Evolutionary conservation across 1,284 basidiomycete species (phyloP).

Genomic region (Tremellales sp.): DNA sequence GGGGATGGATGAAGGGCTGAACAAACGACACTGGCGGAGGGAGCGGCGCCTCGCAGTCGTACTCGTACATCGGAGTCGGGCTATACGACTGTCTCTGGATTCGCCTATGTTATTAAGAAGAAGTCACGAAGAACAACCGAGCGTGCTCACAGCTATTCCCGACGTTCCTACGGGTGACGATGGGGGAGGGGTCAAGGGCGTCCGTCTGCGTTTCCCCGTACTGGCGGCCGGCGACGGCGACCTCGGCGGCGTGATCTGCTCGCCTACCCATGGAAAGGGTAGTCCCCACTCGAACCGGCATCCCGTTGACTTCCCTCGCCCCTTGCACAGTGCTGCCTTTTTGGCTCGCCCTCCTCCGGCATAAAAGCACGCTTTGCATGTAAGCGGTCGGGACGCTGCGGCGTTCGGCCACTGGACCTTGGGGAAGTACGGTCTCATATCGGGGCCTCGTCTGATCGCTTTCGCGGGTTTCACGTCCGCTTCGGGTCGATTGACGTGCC

Average conservation of each 20-base stretch:
- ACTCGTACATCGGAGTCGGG: too few relatives aligned
- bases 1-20: too few relatives aligned
- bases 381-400: constrained; percentile 12
- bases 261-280: too few relatives aligned
- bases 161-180: too few relatives aligned
- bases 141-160: not conserved
- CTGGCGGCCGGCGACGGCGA: not conserved
- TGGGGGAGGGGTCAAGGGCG: not conserved
- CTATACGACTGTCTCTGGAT: too few relatives aligned
- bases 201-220: not conserved
- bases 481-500: constrained; percentile 11
- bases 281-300: constrained; percentile 18
- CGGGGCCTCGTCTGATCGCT: constrained; percentile 2
- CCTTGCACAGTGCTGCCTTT: constrained; percentile 21
- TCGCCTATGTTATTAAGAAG: too few relatives aligned
- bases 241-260: not conserved
- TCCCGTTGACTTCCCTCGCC: not conserved
- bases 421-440: not conserved
- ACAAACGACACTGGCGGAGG: too few relatives aligned
- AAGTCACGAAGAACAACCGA: too few relatives aligned
- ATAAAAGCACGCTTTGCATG: constrained; percentile 12
- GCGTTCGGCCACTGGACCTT: not conserved
- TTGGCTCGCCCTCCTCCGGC: constrained; percentile 15
- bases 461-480: constrained; percentile 22
- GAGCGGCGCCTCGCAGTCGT: too few relatives aligned